Evolutionary conservation across 1,139 yeast genomes (phyloP).

Genomic region (Tardiomyces digboiensis): DNA sequence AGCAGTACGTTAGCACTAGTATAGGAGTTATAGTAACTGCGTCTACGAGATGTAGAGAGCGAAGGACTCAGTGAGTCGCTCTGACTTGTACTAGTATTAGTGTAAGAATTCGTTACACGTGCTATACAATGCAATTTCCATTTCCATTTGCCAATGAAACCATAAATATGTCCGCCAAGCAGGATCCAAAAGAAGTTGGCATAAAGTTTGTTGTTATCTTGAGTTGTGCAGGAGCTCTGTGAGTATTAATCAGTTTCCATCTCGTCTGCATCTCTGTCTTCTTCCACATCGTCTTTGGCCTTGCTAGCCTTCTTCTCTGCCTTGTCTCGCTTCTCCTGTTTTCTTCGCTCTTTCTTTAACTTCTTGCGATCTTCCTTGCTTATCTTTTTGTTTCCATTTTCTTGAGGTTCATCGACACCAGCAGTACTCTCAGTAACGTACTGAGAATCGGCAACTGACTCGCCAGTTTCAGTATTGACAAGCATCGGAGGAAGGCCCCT

Average conservation of each 20-base stretch:
- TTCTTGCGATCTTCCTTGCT: conserved; percentile 28
- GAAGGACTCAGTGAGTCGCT: no score
- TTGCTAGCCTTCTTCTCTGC: conserved; percentile 3
- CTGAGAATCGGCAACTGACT: conserved; percentile 10
- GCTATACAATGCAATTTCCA: no score
- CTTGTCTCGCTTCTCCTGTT: conserved; percentile 20
- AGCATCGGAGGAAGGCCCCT: conserved; percentile 62
- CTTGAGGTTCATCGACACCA: conserved; percentile 7
- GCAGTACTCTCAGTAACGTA: conserved; percentile 9
- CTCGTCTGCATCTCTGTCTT: background rate
- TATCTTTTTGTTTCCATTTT: conserved; percentile 2
- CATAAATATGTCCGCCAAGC: no score
- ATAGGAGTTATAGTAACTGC: no score
- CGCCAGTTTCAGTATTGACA: conserved; percentile 19
- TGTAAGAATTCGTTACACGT: no score
- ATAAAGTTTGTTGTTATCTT: no score
- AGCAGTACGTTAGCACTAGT: no score
- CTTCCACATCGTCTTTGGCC: background rate
- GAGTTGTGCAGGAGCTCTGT: no score
- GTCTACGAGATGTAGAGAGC: no score
- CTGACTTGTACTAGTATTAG: no score
- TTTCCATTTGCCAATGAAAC: no score
- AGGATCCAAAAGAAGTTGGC: no score
- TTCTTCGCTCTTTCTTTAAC: conserved; percentile 33
- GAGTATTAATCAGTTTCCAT: background rate